Base-by-base conservation (phyloP, 2,329 filamentous ascomycete species). In the Ophiocordyceps polyrhachis-furcata region DNA sequence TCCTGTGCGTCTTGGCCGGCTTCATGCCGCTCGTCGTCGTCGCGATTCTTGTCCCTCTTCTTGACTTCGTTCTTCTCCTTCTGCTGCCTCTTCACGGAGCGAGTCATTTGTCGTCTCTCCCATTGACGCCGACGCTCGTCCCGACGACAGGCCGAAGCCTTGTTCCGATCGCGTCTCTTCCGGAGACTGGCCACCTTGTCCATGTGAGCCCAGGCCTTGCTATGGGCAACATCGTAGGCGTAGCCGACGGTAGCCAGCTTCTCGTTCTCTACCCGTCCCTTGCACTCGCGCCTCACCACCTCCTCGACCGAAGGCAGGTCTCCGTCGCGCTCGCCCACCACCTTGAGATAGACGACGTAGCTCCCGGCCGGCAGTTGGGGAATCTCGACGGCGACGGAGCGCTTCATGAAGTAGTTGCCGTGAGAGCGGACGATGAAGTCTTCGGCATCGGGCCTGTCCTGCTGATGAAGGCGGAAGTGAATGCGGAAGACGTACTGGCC, bases 351-450 rank as follows among this genome's bases (percentile, higher is more conserved):
- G 1, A 78, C 68, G 0, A 67, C 64, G 46, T 79, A 79, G 44
- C 69, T 66, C 9, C 74, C 74, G 1, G 73, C 62, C 12, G 70
- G 65, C 50, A 79, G 68, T 35, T 69, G 67, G 0, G 59, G 58
- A 1, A 79, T 62, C 57, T 79, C 74, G 6, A 76, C 68, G 11
- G 73, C 74, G 17, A 75, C 71, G 1, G 71, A 75, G 5, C 74
- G 66, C 38, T 64, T 62, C 70, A 76, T 76, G 8, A 73, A 58
- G 48, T 76, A 76, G 52, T 73, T 72, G 7, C 70, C 68, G 46
- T 76, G 73, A 5, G 69, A 74, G 21, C 74, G 66, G 4, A 78
- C 73, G 29, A 78, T 68, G 49, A 76, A 78, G 50, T 76, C 72
- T 47, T 76, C 71, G 4, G 70, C 68, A 5, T 64, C 66, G 2